Evolutionary conservation across 1,284 basidiomycete genomes (phyloP).

Genomic region (Phellopilus nigrolimitatus): DNA sequence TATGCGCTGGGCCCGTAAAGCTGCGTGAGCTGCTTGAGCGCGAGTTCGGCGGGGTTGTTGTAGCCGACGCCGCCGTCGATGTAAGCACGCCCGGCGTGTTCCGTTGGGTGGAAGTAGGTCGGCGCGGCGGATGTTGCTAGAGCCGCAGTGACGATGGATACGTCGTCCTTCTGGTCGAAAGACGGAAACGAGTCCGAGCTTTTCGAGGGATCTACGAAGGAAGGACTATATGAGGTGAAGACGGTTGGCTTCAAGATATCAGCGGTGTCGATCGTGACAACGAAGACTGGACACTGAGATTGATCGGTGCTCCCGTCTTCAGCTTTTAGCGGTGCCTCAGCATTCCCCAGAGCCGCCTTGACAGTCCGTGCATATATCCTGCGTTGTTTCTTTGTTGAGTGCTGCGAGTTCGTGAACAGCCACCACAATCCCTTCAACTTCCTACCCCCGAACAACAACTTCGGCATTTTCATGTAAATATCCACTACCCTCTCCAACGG

Average conservation of each 20-base stretch:
- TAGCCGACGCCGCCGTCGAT: conserved; percentile 18
- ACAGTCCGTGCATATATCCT: conserved; percentile 12
- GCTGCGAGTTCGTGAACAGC: conserved; percentile 18
- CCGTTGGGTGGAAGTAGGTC: conserved; percentile 14
- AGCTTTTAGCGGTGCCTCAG: conserved; percentile 10
- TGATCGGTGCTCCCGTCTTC: background rate
- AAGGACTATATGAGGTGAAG: conserved; percentile 16
- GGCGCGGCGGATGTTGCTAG: conserved; percentile 18
- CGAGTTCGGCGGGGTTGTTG: conserved; percentile 17
- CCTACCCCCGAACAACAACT: conserved; percentile 13
- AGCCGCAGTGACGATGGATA: conserved; percentile 15
- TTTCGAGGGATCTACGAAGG: background rate
- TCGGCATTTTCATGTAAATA: conserved; percentile 13
- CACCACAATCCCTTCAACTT: conserved; percentile 11
- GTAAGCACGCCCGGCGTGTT: conserved; percentile 7
- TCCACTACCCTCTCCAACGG: conserved; percentile 8
- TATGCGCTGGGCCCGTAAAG: conserved; percentile 14
- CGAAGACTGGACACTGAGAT: conserved; percentile 12
- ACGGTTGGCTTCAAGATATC: conserved; percentile 13
- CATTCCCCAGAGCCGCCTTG: conserved; percentile 9
- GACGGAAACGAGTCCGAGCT: conserved; percentile 5
- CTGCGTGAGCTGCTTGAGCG: conserved; percentile 10
- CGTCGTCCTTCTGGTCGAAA: background rate
- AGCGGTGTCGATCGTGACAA: conserved; percentile 7
- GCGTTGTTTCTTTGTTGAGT: conserved; percentile 13